These are phyloP conservation scores for Beauveria caledonica DNA, from an alignment of 2,329 filamentous ascomycete genomes.

Conservation along the genomic window DNA sequence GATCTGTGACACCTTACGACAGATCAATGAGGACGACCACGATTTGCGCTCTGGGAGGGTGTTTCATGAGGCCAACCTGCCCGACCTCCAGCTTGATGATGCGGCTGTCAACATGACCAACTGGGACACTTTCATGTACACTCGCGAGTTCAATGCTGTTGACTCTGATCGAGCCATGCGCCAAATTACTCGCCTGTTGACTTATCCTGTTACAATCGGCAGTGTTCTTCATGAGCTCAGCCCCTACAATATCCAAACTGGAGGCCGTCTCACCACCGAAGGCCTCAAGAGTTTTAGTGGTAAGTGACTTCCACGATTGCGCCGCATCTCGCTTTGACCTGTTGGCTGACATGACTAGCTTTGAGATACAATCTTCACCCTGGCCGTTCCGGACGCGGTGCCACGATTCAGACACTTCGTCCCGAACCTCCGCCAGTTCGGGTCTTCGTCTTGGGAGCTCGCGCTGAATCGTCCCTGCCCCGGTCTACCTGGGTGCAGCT, in stretches of 20 bases:
- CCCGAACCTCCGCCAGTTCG: slow-evolving; percentile 81
- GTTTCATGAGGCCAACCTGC: slow-evolving; percentile 91
- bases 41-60: slow-evolving; percentile 83
- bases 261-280: slow-evolving; percentile 72
- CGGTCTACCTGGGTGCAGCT: slow-evolving; percentile 91
- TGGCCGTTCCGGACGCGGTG: slow-evolving; percentile 66
- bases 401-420: slow-evolving; percentile 68
- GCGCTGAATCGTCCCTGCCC: slow-evolving; percentile 93
- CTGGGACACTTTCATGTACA: slow-evolving; percentile 96
- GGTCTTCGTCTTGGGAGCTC: slow-evolving; percentile 86
- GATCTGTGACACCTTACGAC: slow-evolving; percentile 80
- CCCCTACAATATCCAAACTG: slow-evolving; percentile 73
- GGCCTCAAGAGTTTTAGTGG: slow-evolving; percentile 90
- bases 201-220: slow-evolving; percentile 85
- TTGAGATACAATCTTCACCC: slow-evolving; percentile 91
- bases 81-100: slow-evolving; percentile 82
- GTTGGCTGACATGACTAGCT: slow-evolving; percentile 42
- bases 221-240: slow-evolving; percentile 92
- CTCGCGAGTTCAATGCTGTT: slow-evolving; percentile 81
- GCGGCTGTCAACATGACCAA: slow-evolving; percentile 94
- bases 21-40: slow-evolving; percentile 98
- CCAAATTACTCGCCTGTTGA: slow-evolving; percentile 86
- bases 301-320: slow-evolving; percentile 34
- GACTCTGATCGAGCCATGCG: slow-evolving; percentile 86
- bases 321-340: neutral